Conservation (phyloP, 176 grass and related monocot species). For the Tillandsia leiboldiana region DNA sequence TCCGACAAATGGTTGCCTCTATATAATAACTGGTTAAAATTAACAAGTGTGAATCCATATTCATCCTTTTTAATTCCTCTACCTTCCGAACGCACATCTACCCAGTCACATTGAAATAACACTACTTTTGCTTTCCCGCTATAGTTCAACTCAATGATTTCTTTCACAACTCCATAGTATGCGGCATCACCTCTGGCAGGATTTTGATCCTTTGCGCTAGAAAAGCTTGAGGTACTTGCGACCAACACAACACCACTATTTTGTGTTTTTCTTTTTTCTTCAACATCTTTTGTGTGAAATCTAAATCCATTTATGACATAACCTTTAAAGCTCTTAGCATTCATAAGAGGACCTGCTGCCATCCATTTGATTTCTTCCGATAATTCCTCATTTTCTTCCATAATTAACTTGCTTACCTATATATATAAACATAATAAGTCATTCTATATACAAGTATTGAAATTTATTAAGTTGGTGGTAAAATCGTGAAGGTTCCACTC, state of each 20-base stretch:
- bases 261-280: background rate
- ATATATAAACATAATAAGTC: no score
- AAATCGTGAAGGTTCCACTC: no score
- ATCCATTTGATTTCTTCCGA: no score
- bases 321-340: background rate
- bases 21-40: constrained; percentile 6
- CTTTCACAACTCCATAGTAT: background rate
- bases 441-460: no score
- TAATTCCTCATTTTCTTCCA: no score
- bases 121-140: background rate
- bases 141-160: background rate
- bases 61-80: background rate
- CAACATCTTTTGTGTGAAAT: background rate
- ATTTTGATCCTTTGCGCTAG: no score
- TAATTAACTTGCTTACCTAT: no score
- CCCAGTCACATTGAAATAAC: constrained; percentile 8
- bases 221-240: no score
- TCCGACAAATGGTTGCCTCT: background rate
- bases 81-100: background rate
- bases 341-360: background rate
- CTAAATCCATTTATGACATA: constrained; percentile 6
- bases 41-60: background rate
- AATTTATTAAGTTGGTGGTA: no score
- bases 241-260: no score
- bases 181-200: background rate